phyloP scores from a whole-genome alignment of 2,329 filamentous ascomycete genomes.

The Penicillium sp. region DNA sequence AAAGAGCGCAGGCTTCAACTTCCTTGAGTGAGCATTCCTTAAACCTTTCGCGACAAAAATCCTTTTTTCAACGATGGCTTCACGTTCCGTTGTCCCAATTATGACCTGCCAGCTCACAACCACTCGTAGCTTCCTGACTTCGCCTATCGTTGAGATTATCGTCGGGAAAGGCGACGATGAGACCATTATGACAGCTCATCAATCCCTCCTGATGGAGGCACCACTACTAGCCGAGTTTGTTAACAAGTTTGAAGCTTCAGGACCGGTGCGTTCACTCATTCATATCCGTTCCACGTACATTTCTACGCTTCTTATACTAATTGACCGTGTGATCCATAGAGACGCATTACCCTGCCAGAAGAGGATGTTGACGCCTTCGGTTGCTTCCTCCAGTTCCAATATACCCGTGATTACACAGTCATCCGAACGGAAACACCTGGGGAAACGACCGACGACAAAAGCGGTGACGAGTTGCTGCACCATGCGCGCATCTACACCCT shows the following conservation, averaged over 20 bases:
- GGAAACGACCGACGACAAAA: conserved; percentile 59
- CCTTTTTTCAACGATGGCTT: neutral
- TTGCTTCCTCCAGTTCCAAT: conserved; percentile 73
- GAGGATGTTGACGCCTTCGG: conserved; percentile 66
- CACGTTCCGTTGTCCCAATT: neutral
- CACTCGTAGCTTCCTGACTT: conserved; percentile 49
- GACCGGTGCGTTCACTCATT: conserved; percentile 45
- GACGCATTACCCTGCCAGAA: conserved; percentile 58
- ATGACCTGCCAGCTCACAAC: conserved; percentile 5
- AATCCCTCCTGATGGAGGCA: conserved; percentile 64
- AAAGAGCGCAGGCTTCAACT: conserved; percentile 19
- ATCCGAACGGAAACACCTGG: conserved; percentile 50
- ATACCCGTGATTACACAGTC: conserved; percentile 81
- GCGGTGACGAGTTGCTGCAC: conserved; percentile 73
- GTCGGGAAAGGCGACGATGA: conserved; percentile 53
- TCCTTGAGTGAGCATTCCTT: conserved; percentile 24
- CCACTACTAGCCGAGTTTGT: conserved; percentile 63
- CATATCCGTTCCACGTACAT: neutral
- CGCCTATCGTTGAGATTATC: conserved; percentile 60
- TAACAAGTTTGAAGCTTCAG: conserved; percentile 52
- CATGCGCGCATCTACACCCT: conserved; percentile 86
- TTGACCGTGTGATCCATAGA: conserved; percentile 36
- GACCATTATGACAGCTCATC: conserved; percentile 66
- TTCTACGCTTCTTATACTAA: neutral
- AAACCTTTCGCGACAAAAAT: neutral